Conservation (phyloP, 75 land plant species). For the Pinus albicaulis region DNA sequence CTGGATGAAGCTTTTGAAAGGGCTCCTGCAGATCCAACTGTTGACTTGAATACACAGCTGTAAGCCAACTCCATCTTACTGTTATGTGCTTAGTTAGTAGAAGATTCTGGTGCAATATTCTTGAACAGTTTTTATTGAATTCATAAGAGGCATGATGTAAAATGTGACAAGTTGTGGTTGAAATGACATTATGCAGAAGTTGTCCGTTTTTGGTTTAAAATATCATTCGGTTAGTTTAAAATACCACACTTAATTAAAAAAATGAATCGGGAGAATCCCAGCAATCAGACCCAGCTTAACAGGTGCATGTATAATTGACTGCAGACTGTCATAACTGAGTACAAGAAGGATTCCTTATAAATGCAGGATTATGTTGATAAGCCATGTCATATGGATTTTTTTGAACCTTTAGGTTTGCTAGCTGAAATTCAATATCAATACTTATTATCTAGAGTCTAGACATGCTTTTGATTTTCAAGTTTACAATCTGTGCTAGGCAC, state of each 20-base stretch:
- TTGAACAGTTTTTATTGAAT: too few species aligned
- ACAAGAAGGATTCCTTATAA: too few species aligned
- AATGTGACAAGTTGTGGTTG: too few species aligned
- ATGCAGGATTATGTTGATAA: too few species aligned
- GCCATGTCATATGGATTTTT: too few species aligned
- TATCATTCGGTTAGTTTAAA: background rate
- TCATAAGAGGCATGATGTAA: too few species aligned
- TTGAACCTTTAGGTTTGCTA: too few species aligned
- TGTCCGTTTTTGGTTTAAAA: background rate
- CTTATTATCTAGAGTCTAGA: too few species aligned
- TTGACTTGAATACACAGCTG: slow-evolving; percentile 92
- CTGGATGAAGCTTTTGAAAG: slow-evolving; percentile 68
- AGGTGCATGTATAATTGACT: background rate
- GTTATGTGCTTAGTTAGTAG: background rate
- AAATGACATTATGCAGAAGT: background rate
- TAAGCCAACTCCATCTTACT: slow-evolving; percentile 21
- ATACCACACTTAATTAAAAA: background rate
- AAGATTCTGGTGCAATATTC: background rate
- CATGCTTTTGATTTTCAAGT: too few species aligned
- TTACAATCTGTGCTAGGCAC: too few species aligned
- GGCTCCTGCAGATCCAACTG: slow-evolving; percentile 98
- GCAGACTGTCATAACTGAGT: too few species aligned
- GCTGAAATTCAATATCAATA: too few species aligned
- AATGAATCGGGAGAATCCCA: background rate
- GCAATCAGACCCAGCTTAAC: background rate